A percentile compares a stretch with the other conserved stretches of the same genome.
Evolutionary conservation across 352 stramenopile genomes (phyloP).

Genomic region (Phytopythium litorale): DNA sequence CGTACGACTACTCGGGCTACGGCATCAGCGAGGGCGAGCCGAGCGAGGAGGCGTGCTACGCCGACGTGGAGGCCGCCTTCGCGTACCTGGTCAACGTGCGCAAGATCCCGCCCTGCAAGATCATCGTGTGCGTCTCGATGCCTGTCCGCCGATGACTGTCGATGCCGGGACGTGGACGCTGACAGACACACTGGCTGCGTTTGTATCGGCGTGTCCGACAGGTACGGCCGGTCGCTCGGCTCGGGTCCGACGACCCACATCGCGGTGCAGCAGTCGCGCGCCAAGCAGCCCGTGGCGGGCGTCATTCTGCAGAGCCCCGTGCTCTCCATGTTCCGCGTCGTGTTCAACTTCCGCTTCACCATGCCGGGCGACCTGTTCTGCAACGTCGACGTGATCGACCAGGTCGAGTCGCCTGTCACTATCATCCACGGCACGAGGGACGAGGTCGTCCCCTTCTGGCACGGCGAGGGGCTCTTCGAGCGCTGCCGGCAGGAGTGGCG

Average conservation of each 20-base stretch:
- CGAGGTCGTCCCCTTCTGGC: slow-evolving; percentile 99
- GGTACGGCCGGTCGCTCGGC: slow-evolving; percentile 88
- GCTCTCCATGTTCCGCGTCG: slow-evolving; percentile 96
- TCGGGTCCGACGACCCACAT: slow-evolving; percentile 96
- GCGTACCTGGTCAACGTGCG: slow-evolving; percentile 93
- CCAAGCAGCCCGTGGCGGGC: slow-evolving; percentile 90
- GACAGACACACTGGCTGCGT: background rate
- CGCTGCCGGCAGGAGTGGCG: slow-evolving; percentile 90
- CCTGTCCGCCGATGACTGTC: background rate
- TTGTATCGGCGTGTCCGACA: slow-evolving; percentile 13
- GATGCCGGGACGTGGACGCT: slow-evolving; percentile 4
- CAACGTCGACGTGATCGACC: slow-evolving; percentile 94
- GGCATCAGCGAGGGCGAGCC: slow-evolving; percentile 93
- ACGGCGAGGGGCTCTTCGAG: slow-evolving; percentile 94
- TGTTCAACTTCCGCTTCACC: slow-evolving; percentile 98
- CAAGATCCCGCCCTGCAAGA: slow-evolving; percentile 88
- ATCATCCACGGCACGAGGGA: slow-evolving; percentile 98
- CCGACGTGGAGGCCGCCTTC: slow-evolving; percentile 95
- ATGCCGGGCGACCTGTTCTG: slow-evolving; percentile 96
- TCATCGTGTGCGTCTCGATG: slow-evolving; percentile 84
- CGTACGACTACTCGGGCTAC: slow-evolving; percentile 97
- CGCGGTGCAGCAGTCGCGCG: slow-evolving; percentile 88
- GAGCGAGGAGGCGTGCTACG: slow-evolving; percentile 93
- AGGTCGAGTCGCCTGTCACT: slow-evolving; percentile 93
- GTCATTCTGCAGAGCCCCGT: slow-evolving; percentile 97